These are phyloP conservation scores for Aurantiochytrium sp. DNA, from an alignment of 108 stramenopile species.

Conservation along the genomic window DNA sequence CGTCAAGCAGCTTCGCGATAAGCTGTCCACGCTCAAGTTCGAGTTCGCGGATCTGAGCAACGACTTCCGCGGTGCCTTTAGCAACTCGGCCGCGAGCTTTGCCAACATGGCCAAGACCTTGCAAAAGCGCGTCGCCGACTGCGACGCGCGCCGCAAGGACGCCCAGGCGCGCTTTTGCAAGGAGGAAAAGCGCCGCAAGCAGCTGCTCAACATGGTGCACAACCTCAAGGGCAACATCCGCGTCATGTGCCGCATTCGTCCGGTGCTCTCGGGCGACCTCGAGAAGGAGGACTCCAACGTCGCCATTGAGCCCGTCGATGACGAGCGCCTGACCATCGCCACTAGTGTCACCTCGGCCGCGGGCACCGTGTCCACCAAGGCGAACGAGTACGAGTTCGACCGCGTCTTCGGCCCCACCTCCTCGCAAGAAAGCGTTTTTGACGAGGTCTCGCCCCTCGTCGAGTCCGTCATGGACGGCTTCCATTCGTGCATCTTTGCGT, in stretches of 20 bases:
- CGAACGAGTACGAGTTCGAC: constrained; percentile 60
- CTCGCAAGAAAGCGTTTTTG: constrained; percentile 61
- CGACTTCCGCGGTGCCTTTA: not conserved
- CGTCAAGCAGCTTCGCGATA: not conserved
- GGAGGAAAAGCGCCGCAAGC: constrained; percentile 59
- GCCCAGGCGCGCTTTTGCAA: constrained; percentile 50
- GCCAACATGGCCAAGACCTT: not conserved
- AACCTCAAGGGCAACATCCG: constrained; percentile 67
- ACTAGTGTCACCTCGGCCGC: constrained; percentile 42
- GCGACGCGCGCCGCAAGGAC: constrained; percentile 49
- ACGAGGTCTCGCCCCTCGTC: constrained; percentile 59
- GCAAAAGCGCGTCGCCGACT: constrained; percentile 42
- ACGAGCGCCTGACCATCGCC: constrained; percentile 38
- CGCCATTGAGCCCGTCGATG: constrained; percentile 40
- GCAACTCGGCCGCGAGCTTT: not conserved
- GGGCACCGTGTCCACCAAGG: not conserved
- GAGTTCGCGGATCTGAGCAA: constrained; percentile 23
- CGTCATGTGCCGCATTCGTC: constrained; percentile 65
- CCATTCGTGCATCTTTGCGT: constrained; percentile 65
- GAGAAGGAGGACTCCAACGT: constrained; percentile 37
- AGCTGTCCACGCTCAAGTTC: not conserved
- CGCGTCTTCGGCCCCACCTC: constrained; percentile 55
- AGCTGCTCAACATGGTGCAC: constrained; percentile 63
- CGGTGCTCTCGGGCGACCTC: constrained; percentile 49
- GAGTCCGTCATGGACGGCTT: constrained; percentile 69